Conservation (phyloP, 1,284 basidiomycete species). For the Tylopilus microsporus region DNA sequence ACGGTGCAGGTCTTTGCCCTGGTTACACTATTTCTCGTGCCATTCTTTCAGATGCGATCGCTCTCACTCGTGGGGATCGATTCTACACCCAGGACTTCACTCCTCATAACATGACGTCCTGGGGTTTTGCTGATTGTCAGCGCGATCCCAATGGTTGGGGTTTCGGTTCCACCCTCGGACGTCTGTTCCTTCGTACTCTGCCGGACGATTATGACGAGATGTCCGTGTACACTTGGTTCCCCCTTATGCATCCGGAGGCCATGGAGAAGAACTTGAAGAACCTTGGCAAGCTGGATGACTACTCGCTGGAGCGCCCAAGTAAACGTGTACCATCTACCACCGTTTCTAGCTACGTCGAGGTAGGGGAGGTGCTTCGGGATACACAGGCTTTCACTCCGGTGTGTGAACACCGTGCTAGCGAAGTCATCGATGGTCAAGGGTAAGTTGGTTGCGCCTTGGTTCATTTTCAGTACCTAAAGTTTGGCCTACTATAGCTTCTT, state of each 20-base stretch:
- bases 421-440: conserved; percentile 57
- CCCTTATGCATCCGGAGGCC: conserved; percentile 69
- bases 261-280: conserved; percentile 60
- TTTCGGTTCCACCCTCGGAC: conserved; percentile 71
- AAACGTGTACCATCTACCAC: conserved; percentile 24
- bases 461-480: neutral
- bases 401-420: conserved; percentile 46
- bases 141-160: conserved; percentile 62
- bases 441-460: conserved; percentile 26
- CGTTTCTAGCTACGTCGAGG: conserved; percentile 48
- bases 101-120: conserved; percentile 73
- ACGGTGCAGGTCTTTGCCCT: conserved; percentile 78
- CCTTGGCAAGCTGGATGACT: conserved; percentile 49
- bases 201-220: conserved; percentile 66
- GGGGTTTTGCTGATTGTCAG: conserved; percentile 77
- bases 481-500: conserved; percentile 40
- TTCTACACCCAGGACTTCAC: conserved; percentile 82
- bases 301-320: conserved; percentile 49
- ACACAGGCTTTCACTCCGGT: conserved; percentile 43
- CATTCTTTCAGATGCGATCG: conserved; percentile 84
- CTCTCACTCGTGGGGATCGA: conserved; percentile 77
- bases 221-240: conserved; percentile 81
- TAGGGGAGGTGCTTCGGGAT: conserved; percentile 50
- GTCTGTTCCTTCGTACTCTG: conserved; percentile 68
- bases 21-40: conserved; percentile 83